Percentiles rank a stretch among this genome's conserved stretches.
These are phyloP conservation scores for Ceriops decandra DNA, from an alignment of 345 rosid species.

Conservation along the genomic window DNA sequence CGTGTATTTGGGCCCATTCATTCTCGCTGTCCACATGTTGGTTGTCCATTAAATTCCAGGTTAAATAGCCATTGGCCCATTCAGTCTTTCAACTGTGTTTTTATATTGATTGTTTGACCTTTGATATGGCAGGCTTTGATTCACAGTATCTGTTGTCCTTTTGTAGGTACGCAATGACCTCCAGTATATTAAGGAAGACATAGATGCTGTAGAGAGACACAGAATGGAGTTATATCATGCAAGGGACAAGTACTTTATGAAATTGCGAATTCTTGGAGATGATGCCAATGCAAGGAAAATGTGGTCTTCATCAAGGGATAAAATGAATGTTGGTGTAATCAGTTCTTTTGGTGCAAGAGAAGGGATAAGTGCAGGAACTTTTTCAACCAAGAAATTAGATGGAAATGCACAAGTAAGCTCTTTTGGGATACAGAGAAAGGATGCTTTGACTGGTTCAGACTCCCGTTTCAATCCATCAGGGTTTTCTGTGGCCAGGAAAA, in stretches of 20 bases:
- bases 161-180: constrained; percentile 80
- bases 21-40: neutral
- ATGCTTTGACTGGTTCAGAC: constrained; percentile 59
- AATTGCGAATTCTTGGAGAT: constrained; percentile 84
- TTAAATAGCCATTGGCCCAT: neutral
- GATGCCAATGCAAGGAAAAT: constrained; percentile 56
- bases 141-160: constrained; percentile 7
- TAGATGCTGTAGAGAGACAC: constrained; percentile 83
- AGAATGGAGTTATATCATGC: constrained; percentile 79
- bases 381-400: constrained; percentile 58
- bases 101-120: neutral
- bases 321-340: constrained; percentile 43
- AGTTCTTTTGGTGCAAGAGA: constrained; percentile 59
- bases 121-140: neutral
- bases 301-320: constrained; percentile 58
- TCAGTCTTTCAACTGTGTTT: neutral
- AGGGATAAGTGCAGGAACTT: constrained; percentile 50
- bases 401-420: constrained; percentile 66
- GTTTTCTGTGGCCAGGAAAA: constrained; percentile 69
- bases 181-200: constrained; percentile 81
- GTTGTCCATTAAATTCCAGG: neutral
- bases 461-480: constrained; percentile 74
- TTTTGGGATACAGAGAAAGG: constrained; percentile 68
- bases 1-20: neutral
- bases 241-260: constrained; percentile 72